Base-by-base conservation (phyloP, 2,329 filamentous ascomycete genomes). In the Bimuria novae-zelandiae region DNA sequence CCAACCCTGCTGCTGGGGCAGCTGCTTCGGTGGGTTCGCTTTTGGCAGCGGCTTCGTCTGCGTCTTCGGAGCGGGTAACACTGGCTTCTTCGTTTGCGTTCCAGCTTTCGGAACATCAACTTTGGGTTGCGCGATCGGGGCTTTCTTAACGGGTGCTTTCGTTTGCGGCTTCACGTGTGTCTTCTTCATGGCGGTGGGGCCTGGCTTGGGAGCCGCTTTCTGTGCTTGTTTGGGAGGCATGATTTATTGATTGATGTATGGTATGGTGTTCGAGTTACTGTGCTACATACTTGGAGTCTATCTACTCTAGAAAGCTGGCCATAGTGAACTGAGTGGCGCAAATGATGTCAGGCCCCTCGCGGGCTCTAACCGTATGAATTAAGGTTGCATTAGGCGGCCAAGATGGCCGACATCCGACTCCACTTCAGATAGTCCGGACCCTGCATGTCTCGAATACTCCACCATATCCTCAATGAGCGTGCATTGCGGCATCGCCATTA, bases 1-100 rank as follows among this genome's bases (percentile, higher is more conserved):
- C 77, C 77, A 80, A 61, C 77, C 77, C 53, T 70, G 65, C 66
- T 73, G 68, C 52, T 68, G 61, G 33, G 67, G 64, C 36, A 62
- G 55, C 40, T 48, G 53, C 36, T 46, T 40, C n/a, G 55, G 53
- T 8, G 55, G 37, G 52, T 19, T 55, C 33, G 53, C 27, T 30
- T 62, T 64, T 37, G 60, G 57, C 8, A 40, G 52, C 5, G 43
- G 16, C n/a, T 47, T 47, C 22, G 33, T 23, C 30, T 39, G 56
- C 23, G 53, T 35, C 36, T 61, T 62, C 37, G 55, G 56, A 2
- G 36, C 36, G 35, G 48, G 56, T 43, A 50, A 54, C 49, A 48
- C 36, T 21, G 51, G 49, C 17, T 54, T 53, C 37, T 54, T 53
- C 21, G 54, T 14, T 30, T 42, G 49, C n/a, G 44, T 39, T 22